A percentile compares a stretch with the other conserved stretches of the same genome.
phyloP scores from a whole-genome alignment of 495 filamentous ascomycete genomes.

The Xylaria flabelliformis region DNA sequence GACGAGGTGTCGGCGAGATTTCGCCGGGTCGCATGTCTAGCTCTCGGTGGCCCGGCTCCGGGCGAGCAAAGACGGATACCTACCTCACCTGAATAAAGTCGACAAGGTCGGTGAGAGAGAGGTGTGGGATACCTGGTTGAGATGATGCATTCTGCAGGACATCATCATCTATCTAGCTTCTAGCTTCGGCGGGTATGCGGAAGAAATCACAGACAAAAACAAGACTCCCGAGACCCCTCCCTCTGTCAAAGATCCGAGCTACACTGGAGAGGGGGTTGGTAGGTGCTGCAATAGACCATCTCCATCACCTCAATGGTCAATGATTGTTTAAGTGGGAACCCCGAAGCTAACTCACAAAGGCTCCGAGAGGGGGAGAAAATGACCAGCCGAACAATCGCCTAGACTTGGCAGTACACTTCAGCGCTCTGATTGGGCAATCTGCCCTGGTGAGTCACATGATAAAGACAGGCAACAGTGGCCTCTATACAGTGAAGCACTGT shows the following conservation, averaged over 20 bases:
- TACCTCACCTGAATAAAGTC: background rate
- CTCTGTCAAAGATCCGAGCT: background rate
- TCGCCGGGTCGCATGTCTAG: background rate
- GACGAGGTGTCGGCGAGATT: background rate
- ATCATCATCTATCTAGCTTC: conserved; percentile 33
- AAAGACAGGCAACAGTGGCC: conserved; percentile 20
- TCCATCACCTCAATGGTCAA: conserved; percentile 3
- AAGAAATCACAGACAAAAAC: conserved; percentile 28
- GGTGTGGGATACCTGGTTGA: conserved; percentile 16
- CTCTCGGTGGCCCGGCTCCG: background rate
- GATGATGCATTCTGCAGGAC: conserved; percentile 41
- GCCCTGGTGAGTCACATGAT: conserved; percentile 36
- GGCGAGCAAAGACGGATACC: background rate
- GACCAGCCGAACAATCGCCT: conserved; percentile 8
- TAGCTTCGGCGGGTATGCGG: conserved; percentile 52
- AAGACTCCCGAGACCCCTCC: conserved; percentile 15
- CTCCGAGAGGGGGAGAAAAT: background rate
- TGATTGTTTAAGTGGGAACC: background rate
- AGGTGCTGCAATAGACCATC: conserved; percentile 2
- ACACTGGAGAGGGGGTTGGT: conserved; percentile 3
- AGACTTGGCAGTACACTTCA: background rate
- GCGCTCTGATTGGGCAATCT: conserved; percentile 29
- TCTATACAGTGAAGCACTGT: background rate
- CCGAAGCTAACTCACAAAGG: background rate
- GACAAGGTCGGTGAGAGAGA: conserved; percentile 10